Percentiles rank a stretch among this genome's conserved stretches.
Evolutionary conservation across 177 flowering plant genomes (phyloP).

Genomic region (Telopea speciosissima): DNA sequence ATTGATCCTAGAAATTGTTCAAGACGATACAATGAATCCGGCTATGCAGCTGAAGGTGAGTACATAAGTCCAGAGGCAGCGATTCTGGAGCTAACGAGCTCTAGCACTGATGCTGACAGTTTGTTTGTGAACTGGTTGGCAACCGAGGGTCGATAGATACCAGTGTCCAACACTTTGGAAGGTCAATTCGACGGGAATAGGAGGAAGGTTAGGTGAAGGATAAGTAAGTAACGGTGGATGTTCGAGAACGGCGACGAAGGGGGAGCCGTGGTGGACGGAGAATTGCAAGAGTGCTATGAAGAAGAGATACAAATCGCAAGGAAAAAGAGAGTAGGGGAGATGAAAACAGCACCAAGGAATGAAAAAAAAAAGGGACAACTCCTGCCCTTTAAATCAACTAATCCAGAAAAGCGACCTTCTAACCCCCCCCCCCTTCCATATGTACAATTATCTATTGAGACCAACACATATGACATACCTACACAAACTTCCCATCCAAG

Average conservation of each 20-base stretch:
- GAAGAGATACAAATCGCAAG: slow-evolving; percentile 16
- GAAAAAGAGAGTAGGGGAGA: no score
- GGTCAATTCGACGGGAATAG: slow-evolving; percentile 3
- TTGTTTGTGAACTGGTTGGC: slow-evolving; percentile 35
- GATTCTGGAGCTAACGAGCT: no score
- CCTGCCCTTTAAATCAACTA: no score
- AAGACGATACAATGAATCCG: slow-evolving; percentile 67
- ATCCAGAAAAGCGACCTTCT: no score
- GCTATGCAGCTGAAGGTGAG: slow-evolving; percentile 71
- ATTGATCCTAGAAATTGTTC: slow-evolving; percentile 66
- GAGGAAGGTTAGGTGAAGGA: slow-evolving; percentile 3
- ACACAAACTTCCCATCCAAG: no score
- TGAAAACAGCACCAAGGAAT: no score
- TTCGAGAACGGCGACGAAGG: slow-evolving; percentile 9
- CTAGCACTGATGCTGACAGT: slow-evolving; percentile 66
- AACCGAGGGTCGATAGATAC: no score
- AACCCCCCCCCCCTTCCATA: no score
- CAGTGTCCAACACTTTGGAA: slow-evolving; percentile 12
- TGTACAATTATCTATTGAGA: no score
- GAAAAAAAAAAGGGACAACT: no score
- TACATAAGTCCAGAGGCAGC: no score
- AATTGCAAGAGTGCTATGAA: slow-evolving; percentile 12
- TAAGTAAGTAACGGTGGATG: slow-evolving; percentile 11
- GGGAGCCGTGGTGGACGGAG: slow-evolving; percentile 6
- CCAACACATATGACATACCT: no score